These are phyloP conservation scores for Macrocybe gigantea DNA, from an alignment of 768 basidiomycete species.

Conservation along the genomic window DNA sequence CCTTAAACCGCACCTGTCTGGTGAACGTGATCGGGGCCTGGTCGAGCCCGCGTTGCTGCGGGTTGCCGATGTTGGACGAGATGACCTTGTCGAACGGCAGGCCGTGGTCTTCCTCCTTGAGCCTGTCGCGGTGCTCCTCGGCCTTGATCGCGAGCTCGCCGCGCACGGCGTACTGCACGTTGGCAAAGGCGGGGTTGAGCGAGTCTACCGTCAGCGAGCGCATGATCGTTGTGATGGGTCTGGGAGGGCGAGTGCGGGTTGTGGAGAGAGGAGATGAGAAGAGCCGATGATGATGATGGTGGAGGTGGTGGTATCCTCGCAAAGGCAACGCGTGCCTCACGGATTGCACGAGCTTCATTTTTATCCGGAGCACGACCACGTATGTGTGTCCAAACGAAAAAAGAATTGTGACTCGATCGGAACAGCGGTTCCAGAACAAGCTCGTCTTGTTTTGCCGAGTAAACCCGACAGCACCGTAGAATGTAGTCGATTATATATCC, in stretches of 20 bases:
- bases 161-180: constrained; percentile 95
- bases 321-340: too few species aligned
- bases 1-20: constrained; percentile 61
- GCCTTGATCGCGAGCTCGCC: constrained; percentile 96
- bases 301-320: neutral
- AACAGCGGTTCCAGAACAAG: too few species aligned
- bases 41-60: constrained; percentile 92
- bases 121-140: constrained; percentile 68
- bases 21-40: constrained; percentile 91
- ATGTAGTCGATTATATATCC: too few species aligned
- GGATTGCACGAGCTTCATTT: too few species aligned
- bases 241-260: neutral
- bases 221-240: constrained; percentile 29
- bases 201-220: constrained; percentile 57
- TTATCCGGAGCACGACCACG: too few species aligned
- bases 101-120: constrained; percentile 49
- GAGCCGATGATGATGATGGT: neutral
- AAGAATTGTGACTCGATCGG: too few species aligned
- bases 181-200: constrained; percentile 79
- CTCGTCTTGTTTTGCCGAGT: too few species aligned
- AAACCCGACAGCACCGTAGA: too few species aligned
- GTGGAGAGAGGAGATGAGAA: neutral
- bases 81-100: constrained; percentile 89
- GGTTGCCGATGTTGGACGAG: constrained; percentile 96
- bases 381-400: too few species aligned